These are phyloP conservation scores for Pseudoneurospora amorphoporcata DNA, from an alignment of 495 filamentous ascomycete genomes.

Conservation along the genomic window DNA sequence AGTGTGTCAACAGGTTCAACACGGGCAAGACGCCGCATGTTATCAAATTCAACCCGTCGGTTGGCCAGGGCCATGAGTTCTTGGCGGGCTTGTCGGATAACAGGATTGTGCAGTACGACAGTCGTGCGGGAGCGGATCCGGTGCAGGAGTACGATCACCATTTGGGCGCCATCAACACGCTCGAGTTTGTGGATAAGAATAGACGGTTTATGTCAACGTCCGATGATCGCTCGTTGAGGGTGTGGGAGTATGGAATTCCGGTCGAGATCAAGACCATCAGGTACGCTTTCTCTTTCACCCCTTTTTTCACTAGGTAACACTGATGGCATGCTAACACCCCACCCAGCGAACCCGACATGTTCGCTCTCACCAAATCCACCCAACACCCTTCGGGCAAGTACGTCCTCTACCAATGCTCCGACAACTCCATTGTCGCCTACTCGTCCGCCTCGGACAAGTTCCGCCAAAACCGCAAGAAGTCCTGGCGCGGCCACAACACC, in stretches of 20 bases:
- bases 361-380: conserved; percentile 69
- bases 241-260: conserved; percentile 96
- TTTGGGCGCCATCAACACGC: conserved; percentile 91
- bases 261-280: conserved; percentile 47
- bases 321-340: conserved; percentile 55
- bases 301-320: neutral
- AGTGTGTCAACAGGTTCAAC: conserved; percentile 75
- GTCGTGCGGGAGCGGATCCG: conserved; percentile 60
- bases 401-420: conserved; percentile 80
- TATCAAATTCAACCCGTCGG: conserved; percentile 77
- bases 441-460: conserved; percentile 77
- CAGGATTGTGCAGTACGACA: conserved; percentile 97
- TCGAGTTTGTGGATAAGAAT: conserved; percentile 91
- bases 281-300: conserved; percentile 7
- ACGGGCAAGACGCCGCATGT: conserved; percentile 94
- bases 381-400: conserved; percentile 84
- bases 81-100: conserved; percentile 95
- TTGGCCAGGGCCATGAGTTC: conserved; percentile 76
- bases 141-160: conserved; percentile 99
- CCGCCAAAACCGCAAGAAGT: conserved; percentile 93
- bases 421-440: conserved; percentile 97
- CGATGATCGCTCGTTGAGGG: conserved; percentile 89
- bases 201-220: conserved; percentile 95
- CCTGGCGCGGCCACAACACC: conserved; percentile 89
- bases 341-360: conserved; percentile 96